Base-by-base conservation (phyloP, 2,329 filamentous ascomycete species). In the Diaporthe sp. region DNA sequence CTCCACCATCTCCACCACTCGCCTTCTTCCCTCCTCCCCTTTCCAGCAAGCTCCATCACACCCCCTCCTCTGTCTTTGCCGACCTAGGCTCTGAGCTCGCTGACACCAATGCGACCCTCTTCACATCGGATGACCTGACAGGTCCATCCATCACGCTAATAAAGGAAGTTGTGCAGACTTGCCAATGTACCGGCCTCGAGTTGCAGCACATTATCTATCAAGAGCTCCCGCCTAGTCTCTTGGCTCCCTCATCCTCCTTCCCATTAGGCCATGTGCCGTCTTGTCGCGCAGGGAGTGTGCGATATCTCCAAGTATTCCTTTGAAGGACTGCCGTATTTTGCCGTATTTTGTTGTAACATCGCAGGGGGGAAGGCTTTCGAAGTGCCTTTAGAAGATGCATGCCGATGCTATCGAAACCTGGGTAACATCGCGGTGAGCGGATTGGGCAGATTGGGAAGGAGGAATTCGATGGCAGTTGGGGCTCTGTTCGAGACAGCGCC, bases 371-470 rank as follows among this genome's bases (percentile, higher is more conserved):
- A 13, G n/a, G 19, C 49, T 25, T 53, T 5, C 39, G 15, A 19
- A 49, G 42, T 49, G 61, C 28, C 28, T n/a, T 49, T 49, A 13
- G 61, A 49, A 9, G 4, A 34, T 42, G 10, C 5, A 4, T 15
- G 42, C 42, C 61, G 15, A 42, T 69, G 13, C 49, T 69, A 69
- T 53, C 65, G 46, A 42, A 22, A 5, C 34, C 31, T 55, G 65
- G 65, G 65, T 69, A 37, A 53, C 65, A 39, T 69, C 65, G 65
- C 37, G 46, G 61, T 49, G 28, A 37, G 44, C 44, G 61, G 61
- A 19, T 37, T 37, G 62, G 49, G 49, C 31, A 39, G 31, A 69
- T 69, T 69, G 46, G 65, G 65, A 69, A 69, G 65, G 65, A 69
- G 65, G 22, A 25, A 22, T 53, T 6, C 28, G 65, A 8, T 17